phyloP scores from a whole-genome alignment of 139 green algal genomes.

The Zygnema cylindricum region DNA sequence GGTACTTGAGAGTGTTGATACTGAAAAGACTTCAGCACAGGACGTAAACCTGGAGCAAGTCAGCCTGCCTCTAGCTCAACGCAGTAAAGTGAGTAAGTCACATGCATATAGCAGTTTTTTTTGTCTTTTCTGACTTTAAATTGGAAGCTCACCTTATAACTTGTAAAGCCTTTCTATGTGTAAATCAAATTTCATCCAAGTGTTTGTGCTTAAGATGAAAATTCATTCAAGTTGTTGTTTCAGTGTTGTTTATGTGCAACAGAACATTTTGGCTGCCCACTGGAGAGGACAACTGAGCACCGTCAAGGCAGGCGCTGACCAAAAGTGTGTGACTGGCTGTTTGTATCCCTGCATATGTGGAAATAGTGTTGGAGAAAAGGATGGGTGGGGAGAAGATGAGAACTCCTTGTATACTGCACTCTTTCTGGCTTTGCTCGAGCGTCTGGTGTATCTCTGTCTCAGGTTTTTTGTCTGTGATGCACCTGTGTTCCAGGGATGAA shows the following conservation, averaged over 20 bases:
- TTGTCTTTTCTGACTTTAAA: background rate
- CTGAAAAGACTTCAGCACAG: background rate
- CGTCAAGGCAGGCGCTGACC: background rate
- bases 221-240: background rate
- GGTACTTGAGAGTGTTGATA: background rate
- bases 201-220: background rate
- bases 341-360: too few relatives aligned
- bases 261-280: slow-evolving; percentile 14
- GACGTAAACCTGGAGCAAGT: background rate
- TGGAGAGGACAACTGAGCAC: slow-evolving; percentile 23
- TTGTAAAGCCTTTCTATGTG: background rate
- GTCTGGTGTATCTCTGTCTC: too few relatives aligned
- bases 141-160: too few relatives aligned
- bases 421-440: too few relatives aligned
- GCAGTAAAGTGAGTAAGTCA: background rate
- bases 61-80: background rate
- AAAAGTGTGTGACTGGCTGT: slow-evolving; percentile 9
- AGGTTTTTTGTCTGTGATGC: too few relatives aligned
- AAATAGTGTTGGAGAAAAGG: too few relatives aligned
- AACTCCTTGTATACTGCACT: too few relatives aligned
- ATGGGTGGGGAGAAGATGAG: too few relatives aligned
- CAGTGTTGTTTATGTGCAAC: background rate
- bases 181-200: background rate
- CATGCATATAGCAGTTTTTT: background rate
- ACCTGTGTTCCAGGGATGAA: background rate